A percentile compares a stretch with the other conserved stretches of the same genome.
Evolutionary conservation across 1,139 yeast species (phyloP).

Genomic region (Wickerhamomyces sp.): DNA sequence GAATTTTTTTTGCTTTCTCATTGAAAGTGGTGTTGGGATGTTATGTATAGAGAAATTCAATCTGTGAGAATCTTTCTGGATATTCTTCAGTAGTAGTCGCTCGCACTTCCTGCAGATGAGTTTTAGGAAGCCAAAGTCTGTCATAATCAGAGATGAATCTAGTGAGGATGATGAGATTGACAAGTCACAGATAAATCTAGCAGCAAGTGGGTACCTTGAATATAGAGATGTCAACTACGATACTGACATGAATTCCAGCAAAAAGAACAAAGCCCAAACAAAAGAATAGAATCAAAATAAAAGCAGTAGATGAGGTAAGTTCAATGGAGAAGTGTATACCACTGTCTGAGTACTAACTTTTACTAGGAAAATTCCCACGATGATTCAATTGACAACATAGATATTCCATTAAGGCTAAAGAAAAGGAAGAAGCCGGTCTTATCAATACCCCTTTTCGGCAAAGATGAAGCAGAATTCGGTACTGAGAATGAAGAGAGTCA

Average conservation of each 20-base stretch:
- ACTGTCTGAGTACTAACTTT: not conserved
- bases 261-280: constrained; percentile 2
- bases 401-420: not conserved
- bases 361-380: not conserved
- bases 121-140: constrained; percentile 14
- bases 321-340: not conserved
- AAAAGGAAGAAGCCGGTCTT: constrained; percentile 1
- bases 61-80: too few relatives aligned
- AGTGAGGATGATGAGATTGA: constrained; percentile 2
- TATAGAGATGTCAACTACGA: too few relatives aligned
- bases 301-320: not conserved
- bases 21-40: not conserved
- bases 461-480: constrained; percentile 1
- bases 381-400: not conserved
- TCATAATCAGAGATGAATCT: constrained; percentile 7
- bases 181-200: not conserved
- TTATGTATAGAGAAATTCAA: not conserved
- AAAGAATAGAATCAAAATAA: constrained; percentile 3
- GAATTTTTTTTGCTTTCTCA: too few relatives aligned
- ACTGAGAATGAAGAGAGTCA: not conserved
- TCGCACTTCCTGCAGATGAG: constrained; percentile 6
- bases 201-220: too few relatives aligned
- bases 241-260: not conserved
- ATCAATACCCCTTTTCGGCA: constrained; percentile 6
- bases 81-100: too few relatives aligned